A percentile compares a stretch with the other conserved stretches of the same genome.
Conservation (phyloP, 441 rosid genomes). For the Arabidopsis hybrid region DNA sequence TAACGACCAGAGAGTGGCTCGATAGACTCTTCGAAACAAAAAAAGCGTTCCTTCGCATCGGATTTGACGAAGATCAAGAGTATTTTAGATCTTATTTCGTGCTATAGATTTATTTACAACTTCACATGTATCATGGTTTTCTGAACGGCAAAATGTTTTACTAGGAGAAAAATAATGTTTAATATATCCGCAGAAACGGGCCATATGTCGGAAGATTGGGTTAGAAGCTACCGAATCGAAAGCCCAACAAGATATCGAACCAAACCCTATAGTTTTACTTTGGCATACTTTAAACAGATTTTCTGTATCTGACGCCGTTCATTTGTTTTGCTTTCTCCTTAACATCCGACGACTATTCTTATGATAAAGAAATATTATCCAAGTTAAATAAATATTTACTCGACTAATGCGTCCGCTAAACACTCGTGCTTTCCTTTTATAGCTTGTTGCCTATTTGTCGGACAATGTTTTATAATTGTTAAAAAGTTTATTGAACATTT, state of each 20-base stretch:
- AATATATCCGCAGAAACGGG: slow-evolving; percentile 23
- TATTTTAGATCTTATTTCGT: slow-evolving; percentile 37
- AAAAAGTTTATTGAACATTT: background rate
- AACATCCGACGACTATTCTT: slow-evolving; percentile 31
- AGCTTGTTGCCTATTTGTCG: slow-evolving; percentile 35
- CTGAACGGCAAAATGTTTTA: background rate
- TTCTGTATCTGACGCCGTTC: slow-evolving; percentile 29
- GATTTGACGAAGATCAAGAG: slow-evolving; percentile 37
- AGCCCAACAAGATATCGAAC: slow-evolving; percentile 17
- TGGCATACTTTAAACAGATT: background rate
- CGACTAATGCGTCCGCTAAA: slow-evolving; percentile 42
- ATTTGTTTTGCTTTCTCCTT: background rate
- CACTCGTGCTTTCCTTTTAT: slow-evolving; percentile 47
- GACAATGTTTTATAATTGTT: slow-evolving; percentile 25
- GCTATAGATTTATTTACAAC: slow-evolving; percentile 25
- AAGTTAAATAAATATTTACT: slow-evolving; percentile 13
- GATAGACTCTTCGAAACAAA: slow-evolving; percentile 32
- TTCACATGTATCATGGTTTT: slow-evolving; percentile 14
- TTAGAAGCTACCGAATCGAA: slow-evolving; percentile 17
- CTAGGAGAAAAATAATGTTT: background rate
- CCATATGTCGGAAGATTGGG: slow-evolving; percentile 25
- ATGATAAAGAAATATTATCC: background rate
- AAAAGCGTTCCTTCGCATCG: slow-evolving; percentile 28
- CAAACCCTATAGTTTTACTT: slow-evolving; percentile 6
- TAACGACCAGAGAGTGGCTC: slow-evolving; percentile 29